These are phyloP conservation scores for Gossypium turneri DNA, from an alignment of 345 rosid genomes.

Conservation along the genomic window DNA sequence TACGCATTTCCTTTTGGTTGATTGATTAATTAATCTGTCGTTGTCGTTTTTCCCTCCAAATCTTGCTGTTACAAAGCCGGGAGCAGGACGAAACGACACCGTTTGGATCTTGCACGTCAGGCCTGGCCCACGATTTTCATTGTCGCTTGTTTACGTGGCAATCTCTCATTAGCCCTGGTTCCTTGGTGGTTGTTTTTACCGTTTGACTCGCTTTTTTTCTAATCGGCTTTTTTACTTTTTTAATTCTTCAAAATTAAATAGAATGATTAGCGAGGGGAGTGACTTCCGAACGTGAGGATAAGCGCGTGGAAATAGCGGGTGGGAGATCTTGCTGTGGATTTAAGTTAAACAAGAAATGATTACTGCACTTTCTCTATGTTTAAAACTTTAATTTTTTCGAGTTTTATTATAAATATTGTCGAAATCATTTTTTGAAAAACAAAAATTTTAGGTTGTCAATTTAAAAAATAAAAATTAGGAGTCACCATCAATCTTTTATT, in stretches of 20 bases:
- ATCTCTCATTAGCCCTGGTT: neutral
- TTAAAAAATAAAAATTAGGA: too few species aligned
- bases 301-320: slow-evolving; percentile 21
- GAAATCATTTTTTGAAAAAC: too few species aligned
- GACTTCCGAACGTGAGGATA: neutral
- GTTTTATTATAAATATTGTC: too few species aligned
- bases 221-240: neutral
- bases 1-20: neutral
- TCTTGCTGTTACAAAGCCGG: slow-evolving; percentile 1
- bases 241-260: neutral
- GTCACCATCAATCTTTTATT: too few species aligned
- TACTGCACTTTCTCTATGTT: too few species aligned
- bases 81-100: neutral
- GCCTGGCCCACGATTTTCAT: neutral
- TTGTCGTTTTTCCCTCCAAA: slow-evolving; percentile 40
- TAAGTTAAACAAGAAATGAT: slow-evolving; percentile 11
- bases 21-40: neutral
- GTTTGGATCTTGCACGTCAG: slow-evolving; percentile 22
- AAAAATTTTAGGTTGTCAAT: too few species aligned
- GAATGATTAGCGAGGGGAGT: slow-evolving; percentile 5
- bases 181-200: neutral
- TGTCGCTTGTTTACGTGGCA: slow-evolving; percentile 12
- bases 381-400: too few species aligned
- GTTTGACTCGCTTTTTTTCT: neutral
- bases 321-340: slow-evolving; percentile 12